Conservation (phyloP, 78 protist species). For the Diacronema lutheri region DNA sequence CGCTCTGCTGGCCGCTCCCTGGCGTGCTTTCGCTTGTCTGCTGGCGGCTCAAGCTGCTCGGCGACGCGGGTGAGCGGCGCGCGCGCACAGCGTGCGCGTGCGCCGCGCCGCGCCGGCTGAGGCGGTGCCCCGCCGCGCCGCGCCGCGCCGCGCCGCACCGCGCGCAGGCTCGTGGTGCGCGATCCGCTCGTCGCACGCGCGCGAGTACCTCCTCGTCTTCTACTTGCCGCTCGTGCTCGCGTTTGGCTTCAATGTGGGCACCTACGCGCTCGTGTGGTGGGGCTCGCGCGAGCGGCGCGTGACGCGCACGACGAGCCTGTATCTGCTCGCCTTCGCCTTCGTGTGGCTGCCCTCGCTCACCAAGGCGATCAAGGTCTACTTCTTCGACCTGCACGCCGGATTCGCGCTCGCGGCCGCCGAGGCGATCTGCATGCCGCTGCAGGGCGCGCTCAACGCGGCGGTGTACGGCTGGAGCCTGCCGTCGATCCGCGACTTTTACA, state of each 20-base stretch:
- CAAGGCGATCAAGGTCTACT: too few species aligned
- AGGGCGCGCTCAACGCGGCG: neutral
- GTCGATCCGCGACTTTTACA: neutral
- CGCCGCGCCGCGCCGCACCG: too few species aligned
- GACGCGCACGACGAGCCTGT: neutral
- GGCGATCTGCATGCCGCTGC: slow-evolving; percentile 9
- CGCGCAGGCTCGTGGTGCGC: neutral
- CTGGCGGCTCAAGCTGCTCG: too few species aligned
- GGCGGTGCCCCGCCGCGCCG: too few species aligned
- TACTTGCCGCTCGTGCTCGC: neutral
- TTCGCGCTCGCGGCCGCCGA: neutral
- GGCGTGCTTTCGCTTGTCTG: neutral
- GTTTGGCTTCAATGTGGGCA: neutral
- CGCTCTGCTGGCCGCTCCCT: slow-evolving; percentile 7
- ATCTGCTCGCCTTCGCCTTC: neutral
- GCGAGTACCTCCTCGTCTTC: neutral
- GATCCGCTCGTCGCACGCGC: neutral
- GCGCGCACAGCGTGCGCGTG: too few species aligned
- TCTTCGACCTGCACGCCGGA: too few species aligned
- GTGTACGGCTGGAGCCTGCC: slow-evolving; percentile 1
- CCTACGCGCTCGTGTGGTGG: neutral
- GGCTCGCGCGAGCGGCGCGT: neutral
- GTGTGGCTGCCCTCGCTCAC: slow-evolving; percentile 3
- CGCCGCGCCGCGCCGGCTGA: too few species aligned
- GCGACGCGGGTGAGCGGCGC: too few species aligned